Base-by-base conservation (phyloP, 495 filamentous ascomycete genomes). In the Penicillium lividum region DNA sequence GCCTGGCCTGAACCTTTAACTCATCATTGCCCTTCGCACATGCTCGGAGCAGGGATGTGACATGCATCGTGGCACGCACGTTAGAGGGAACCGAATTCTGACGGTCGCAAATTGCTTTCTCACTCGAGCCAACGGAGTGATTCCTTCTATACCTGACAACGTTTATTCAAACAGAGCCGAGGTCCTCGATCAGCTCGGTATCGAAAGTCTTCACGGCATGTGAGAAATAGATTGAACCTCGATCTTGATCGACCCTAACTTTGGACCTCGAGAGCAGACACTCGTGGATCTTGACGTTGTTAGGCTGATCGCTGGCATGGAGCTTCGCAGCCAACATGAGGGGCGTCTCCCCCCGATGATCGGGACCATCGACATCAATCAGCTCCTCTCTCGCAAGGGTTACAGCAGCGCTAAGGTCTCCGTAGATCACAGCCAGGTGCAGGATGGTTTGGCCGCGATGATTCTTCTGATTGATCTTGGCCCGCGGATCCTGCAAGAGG, bases 341-440 rank as follows among this genome's bases (percentile, higher is more conserved):
- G 13, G 36, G 36, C 11, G 36, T 15, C 36, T 40, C 36, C 36
- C 36, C 36, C 5, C 1, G 36, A n/a, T 15, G 36, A 70, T 50
- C 47, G 9, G 31, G 47, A 50, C 16, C 7, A 31, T 50, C 9
- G 13, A 52, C 31, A 30, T 52, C 50, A 27, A 52, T 40, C 2
- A 25, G 30, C 7, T 22, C 25, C 5, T 38, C 16, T 36, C 31
- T 15, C 16, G 31, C 13, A 30, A 52, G 50, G 7, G 10, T 16
- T 38, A 7, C 11, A 15, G 48, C 10, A 5, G 53, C 42, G 29
- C 6, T n/a, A 9, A 31, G 40, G 10, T 48, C 53, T 10, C 44
- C 53, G 43, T 55, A 55, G 16, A 55, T 47, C 5, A 55, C 28
- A 18, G 53, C 53, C 29, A 55, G 42, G 25, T 47, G 53, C 1